Evolutionary conservation across 257 asterid genomes (phyloP).

Genomic region (Solanum chaucha): DNA sequence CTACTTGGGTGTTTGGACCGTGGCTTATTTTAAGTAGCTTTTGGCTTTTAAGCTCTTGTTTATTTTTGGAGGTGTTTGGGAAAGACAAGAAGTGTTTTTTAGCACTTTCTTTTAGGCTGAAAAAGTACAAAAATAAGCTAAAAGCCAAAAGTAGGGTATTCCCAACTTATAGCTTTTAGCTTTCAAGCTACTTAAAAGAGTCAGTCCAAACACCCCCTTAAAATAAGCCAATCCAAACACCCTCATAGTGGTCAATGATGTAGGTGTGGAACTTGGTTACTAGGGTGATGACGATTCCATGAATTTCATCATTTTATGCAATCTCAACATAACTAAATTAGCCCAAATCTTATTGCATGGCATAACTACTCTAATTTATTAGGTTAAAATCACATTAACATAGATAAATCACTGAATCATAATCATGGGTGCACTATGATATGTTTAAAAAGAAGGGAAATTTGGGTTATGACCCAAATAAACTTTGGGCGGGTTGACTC

Average conservation of each 20-base stretch:
- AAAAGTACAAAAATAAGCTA: background rate
- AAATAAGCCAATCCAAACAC: background rate
- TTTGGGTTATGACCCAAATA: background rate
- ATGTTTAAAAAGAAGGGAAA: background rate
- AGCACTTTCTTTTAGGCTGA: background rate
- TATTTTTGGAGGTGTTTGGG: background rate
- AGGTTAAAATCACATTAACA: background rate
- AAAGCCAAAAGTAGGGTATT: background rate
- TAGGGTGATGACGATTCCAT: background rate
- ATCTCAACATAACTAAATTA: background rate
- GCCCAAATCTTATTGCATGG: background rate
- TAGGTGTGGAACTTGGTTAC: background rate
- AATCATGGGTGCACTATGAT: background rate
- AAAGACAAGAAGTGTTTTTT: background rate
- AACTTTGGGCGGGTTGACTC: background rate
- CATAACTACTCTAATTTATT: background rate
- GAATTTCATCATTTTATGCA: background rate
- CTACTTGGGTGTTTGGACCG: background rate
- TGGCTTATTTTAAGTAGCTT: background rate
- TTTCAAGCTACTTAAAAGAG: background rate
- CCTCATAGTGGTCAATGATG: background rate
- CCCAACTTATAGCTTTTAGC: background rate
- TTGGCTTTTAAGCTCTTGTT: background rate
- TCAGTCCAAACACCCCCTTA: background rate
- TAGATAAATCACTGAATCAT: background rate